Base-by-base conservation (phyloP, 1,284 basidiomycete species). In the Mycena citricolor region DNA sequence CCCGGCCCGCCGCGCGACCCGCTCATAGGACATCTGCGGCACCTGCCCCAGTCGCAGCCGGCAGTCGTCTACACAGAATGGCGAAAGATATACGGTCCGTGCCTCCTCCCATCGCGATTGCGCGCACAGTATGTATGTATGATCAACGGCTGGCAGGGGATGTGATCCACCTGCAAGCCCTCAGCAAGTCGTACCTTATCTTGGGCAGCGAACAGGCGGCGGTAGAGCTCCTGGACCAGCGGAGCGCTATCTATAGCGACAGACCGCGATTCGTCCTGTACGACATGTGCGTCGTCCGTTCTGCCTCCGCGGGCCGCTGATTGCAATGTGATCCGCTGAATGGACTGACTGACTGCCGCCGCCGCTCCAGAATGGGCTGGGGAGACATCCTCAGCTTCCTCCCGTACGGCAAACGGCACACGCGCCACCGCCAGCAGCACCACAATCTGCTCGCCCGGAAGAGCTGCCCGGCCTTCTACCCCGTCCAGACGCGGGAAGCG, bases 161-260 rank as follows among this genome's bases (percentile, higher is more conserved):
- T 23, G 55, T 67, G 7, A 55, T 66, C 19, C 55, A 63, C 30
- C 37, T 67, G 8, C 43, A 56, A 4, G 45, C 57, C 8, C 47
- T 63, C 1, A 59, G 61, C 1, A 54, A 44, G 8, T 49, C 55
- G 11, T 55, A 60, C 5, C 43, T 69, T 32, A 40, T 70, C n/a
- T 43, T 70, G 17, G 64, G 65, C 42, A 61, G 61, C 7, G 28
- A 55, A 5, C 40, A 61, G 29, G 57, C 51, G 2, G 61, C 57
- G 2, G 44, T 46, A 2, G 64, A 67, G 4, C 46, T 70, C 8
- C 50, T 70, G 22, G 62, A 64, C 14, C 63, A 61, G 29, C 51
- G 62, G 24, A 58, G 62, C 21, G 37, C 59, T 16, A 63, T 58
- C 35, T 62, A 66, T 42, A 59, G 57, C 23, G 55, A 55, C 16